Conservation (phyloP, 1,284 basidiomycete species). For the Ustilago lituana region DNA sequence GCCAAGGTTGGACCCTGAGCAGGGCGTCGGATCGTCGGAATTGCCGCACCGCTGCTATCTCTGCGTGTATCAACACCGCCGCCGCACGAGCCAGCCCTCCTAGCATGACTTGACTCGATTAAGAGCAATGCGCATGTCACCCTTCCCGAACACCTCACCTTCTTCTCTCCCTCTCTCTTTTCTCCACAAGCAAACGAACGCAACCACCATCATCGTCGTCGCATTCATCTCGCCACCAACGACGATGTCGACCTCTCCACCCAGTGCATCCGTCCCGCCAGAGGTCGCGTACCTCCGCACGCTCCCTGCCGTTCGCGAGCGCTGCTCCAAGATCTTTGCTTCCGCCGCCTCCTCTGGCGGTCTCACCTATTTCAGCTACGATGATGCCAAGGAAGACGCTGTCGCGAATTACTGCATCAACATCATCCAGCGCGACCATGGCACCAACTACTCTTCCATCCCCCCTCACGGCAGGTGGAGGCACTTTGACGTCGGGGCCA, state of each 20-base stretch:
- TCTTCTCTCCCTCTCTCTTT: background rate
- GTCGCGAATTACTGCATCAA: slow-evolving; percentile 83
- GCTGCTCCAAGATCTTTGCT: slow-evolving; percentile 78
- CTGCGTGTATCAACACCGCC: background rate
- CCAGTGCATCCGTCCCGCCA: slow-evolving; percentile 4
- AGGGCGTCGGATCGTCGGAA: slow-evolving; percentile 36
- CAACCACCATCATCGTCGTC: too few species aligned
- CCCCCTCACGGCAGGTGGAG: slow-evolving; percentile 90
- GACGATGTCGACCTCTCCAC: background rate
- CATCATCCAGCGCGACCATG: slow-evolving; percentile 89
- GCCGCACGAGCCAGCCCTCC: slow-evolving; percentile 25
- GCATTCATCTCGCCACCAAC: too few species aligned
- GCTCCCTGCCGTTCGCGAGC: slow-evolving; percentile 84
- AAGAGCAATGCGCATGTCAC: too few species aligned
- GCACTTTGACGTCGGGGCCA: slow-evolving; percentile 72
- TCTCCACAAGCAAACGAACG: too few species aligned
- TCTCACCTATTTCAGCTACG: slow-evolving; percentile 85
- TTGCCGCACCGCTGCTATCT: background rate
- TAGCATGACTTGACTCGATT: too few species aligned
- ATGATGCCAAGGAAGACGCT: slow-evolving; percentile 77
- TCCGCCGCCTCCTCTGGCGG: slow-evolving; percentile 75
- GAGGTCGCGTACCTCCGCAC: slow-evolving; percentile 76
- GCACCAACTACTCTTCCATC: slow-evolving; percentile 77
- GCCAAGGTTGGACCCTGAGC: slow-evolving; percentile 27
- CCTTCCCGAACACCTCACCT: background rate